Evolutionary conservation across 83 land plant genomes (phyloP), one percentile per base, ranked within the genome.

Genomic region (Thuja plicata): DNA sequence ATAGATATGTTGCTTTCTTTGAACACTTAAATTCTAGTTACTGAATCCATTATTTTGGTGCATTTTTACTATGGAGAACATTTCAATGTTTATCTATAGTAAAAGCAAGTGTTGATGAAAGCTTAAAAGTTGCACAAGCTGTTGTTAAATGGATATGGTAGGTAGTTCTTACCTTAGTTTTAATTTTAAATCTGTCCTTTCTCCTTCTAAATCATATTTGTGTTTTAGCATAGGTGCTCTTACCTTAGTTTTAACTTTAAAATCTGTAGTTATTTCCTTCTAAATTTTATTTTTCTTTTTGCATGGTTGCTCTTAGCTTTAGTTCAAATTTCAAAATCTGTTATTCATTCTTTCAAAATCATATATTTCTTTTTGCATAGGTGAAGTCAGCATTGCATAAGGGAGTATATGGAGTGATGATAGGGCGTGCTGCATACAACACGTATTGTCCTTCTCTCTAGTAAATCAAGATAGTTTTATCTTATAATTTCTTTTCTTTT

Each of bases 361-460:
- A 32, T n/a, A 27, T 24, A 27, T 74, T 74, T 34, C 9, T 32
- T 34, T 38, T 60, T 88, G 76, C 48, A 88, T 94, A 88, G 89
- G 90, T 90, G 93, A 92, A 94, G 94, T 93, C 84, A 89, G 57
- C 60, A n/a, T 83, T 85, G 37, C 50, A 46, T 24, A 74, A 89
- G 89, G 97, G 95, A 76, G 95, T 95, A 54, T 91, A 94, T 87
- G 94, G 95, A 30, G 96, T 92, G 40, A 96, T 96, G 97, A 89
- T 94, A 88, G 97, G 97, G 38, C 97, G 97, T 90, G 96, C 97
- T 77, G 97, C 97, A 11, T 96, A 94, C 80, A 91, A 94, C 43
- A 92, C 87, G 97, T 94, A 91, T 78, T 91, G 54, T 57, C 73
- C 30, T 82, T 45, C 4, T 82, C 85, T 45, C 27, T 82, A 27